Percentiles rank a stretch among this genome's conserved stretches.
Conservation (phyloP, 2,329 filamentous ascomycete species). For the Xylariaceae sp. region DNA sequence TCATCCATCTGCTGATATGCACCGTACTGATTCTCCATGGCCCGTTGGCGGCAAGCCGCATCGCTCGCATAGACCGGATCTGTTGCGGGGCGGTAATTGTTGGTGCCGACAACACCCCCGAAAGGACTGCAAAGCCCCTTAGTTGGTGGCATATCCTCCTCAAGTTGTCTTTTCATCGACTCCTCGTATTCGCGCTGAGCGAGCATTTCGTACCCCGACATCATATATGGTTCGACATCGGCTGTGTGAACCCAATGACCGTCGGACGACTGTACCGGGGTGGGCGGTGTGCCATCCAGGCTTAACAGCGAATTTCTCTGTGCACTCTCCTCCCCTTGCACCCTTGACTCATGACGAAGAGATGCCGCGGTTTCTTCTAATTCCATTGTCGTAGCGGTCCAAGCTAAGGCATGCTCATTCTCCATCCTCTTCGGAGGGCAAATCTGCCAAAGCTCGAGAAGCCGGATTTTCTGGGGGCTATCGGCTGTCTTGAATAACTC, state of each 20-base stretch:
- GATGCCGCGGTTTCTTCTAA: slow-evolving; percentile 55
- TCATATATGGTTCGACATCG: slow-evolving; percentile 76
- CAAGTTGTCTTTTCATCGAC: slow-evolving; percentile 34
- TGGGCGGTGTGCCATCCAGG: slow-evolving; percentile 48
- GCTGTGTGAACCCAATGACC: slow-evolving; percentile 44
- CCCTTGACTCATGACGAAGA: slow-evolving; percentile 52
- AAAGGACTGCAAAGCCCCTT: slow-evolving; percentile 42
- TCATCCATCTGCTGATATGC: slow-evolving; percentile 45
- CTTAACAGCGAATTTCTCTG: slow-evolving; percentile 41
- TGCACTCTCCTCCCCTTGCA: slow-evolving; percentile 40
- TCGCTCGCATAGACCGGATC: slow-evolving; percentile 62
- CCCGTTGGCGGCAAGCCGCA: slow-evolving; percentile 44
- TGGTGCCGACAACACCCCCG: slow-evolving; percentile 35
- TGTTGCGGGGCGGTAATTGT: slow-evolving; percentile 49
- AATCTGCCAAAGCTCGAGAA: slow-evolving; percentile 82
- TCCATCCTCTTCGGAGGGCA: slow-evolving; percentile 60
- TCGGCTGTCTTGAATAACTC: slow-evolving; percentile 74
- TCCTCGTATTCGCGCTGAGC: slow-evolving; percentile 59
- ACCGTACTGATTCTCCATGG: slow-evolving; percentile 67
- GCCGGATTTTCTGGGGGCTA: slow-evolving; percentile 62
- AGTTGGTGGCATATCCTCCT: slow-evolving; percentile 29
- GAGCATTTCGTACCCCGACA: slow-evolving; percentile 69
- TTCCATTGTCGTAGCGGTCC: slow-evolving; percentile 48
- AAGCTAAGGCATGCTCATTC: slow-evolving; percentile 49
- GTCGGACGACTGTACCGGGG: slow-evolving; percentile 46